phyloP scores from a whole-genome alignment of 108 stramenopile genomes.

The Cyclotella choctawhatcheeana region DNA sequence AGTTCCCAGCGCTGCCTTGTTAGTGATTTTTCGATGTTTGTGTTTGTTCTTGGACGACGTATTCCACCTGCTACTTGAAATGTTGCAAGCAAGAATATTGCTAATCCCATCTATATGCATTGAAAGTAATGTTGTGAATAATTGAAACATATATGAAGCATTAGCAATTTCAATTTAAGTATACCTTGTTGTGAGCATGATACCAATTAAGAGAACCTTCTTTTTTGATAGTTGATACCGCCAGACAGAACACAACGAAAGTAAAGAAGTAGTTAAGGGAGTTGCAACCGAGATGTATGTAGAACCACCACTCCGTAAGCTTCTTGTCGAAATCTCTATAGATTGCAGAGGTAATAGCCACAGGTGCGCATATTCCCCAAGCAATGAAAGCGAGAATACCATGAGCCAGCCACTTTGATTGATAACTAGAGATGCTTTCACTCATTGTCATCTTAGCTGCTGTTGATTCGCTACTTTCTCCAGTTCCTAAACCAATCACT shows the following conservation, averaged over 20 bases:
- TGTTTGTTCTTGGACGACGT: slow-evolving; percentile 21
- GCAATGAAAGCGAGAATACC: slow-evolving; percentile 40
- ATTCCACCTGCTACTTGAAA: slow-evolving; percentile 45
- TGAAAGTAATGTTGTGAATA: background rate
- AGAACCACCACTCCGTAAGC: slow-evolving; percentile 34
- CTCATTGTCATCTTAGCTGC: slow-evolving; percentile 9
- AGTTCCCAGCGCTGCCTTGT: slow-evolving; percentile 36
- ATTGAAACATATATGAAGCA: background rate
- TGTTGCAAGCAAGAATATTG: slow-evolving; percentile 38
- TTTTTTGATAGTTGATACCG: slow-evolving; percentile 29
- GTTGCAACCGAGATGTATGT: slow-evolving; percentile 42
- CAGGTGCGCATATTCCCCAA: slow-evolving; percentile 41
- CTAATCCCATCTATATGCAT: slow-evolving; percentile 32
- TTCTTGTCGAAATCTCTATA: slow-evolving; percentile 21
- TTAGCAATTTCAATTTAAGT: background rate
- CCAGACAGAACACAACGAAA: slow-evolving; percentile 38
- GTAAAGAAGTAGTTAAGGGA: slow-evolving; percentile 34
- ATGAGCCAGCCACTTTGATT: slow-evolving; percentile 36
- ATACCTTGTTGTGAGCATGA: slow-evolving; percentile 22
- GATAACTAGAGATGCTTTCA: slow-evolving; percentile 3
- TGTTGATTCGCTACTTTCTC: background rate
- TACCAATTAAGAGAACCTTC: slow-evolving; percentile 30
- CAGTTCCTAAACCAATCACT: background rate
- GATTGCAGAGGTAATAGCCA: slow-evolving; percentile 38
- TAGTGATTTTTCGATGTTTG: slow-evolving; percentile 15